Evolutionary conservation across 495 filamentous ascomycete genomes (phyloP).

Genomic region (Penicillium angulare): DNA sequence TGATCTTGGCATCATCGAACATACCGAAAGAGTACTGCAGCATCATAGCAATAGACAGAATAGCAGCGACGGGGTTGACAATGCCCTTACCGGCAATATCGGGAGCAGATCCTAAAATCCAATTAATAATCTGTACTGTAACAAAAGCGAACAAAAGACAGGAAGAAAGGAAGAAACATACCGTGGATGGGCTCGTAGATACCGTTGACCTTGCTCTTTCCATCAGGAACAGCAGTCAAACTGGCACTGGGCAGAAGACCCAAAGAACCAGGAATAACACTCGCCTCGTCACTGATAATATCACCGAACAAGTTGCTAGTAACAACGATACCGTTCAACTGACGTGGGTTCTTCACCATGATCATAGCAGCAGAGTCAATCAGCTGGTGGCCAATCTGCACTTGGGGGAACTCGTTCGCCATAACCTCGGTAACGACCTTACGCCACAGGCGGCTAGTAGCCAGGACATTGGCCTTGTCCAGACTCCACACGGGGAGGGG

Average conservation of each 20-base stretch:
- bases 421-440: constrained; percentile 78
- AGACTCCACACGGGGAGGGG: constrained; percentile 82
- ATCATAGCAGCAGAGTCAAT: constrained; percentile 97
- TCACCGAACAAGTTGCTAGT: constrained; percentile 96
- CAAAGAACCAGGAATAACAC: constrained; percentile 89
- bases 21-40: constrained; percentile 53
- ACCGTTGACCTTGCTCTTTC: constrained; percentile 54
- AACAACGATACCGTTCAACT: constrained; percentile 88
- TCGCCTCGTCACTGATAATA: constrained; percentile 95
- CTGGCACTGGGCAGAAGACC: constrained; percentile 88
- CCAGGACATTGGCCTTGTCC: constrained; percentile 97
- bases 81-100: constrained; percentile 82
- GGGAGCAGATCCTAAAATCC: constrained; percentile 41
- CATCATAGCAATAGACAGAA: constrained; percentile 57
- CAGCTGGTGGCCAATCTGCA: constrained; percentile 82
- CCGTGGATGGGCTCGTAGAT: constrained; percentile 99
- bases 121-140: neutral
- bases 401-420: constrained; percentile 81
- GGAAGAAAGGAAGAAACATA: constrained; percentile 33
- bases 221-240: constrained; percentile 82
- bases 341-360: constrained; percentile 91
- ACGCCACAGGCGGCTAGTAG: constrained; percentile 86
- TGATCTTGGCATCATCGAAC: constrained; percentile 48
- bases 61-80: constrained; percentile 66
- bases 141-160: neutral